phyloP scores from a whole-genome alignment of 1,284 basidiomycete species.

The Laetiporus sulphureus region DNA sequence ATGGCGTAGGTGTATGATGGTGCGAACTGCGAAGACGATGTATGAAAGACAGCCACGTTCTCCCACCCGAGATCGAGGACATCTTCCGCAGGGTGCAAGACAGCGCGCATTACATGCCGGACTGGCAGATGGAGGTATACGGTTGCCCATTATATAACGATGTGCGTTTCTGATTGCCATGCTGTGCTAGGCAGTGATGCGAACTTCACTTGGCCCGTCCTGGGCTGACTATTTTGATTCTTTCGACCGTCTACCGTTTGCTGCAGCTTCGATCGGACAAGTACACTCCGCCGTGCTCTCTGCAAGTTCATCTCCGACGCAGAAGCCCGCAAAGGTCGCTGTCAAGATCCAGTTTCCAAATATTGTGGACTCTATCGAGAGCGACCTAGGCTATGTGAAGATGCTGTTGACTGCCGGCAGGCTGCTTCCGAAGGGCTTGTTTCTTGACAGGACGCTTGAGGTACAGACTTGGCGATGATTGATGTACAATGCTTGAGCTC shows the following conservation, averaged over 20 bases:
- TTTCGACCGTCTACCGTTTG: conserved; percentile 88
- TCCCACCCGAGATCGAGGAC: conserved; percentile 86
- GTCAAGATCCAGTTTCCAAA: conserved; percentile 98
- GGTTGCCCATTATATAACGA: neutral
- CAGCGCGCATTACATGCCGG: conserved; percentile 97
- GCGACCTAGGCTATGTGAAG: conserved; percentile 85
- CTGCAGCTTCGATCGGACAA: conserved; percentile 96
- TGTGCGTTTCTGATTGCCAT: conserved; percentile 1
- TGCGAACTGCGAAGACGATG: neutral
- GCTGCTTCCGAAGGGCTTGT: conserved; percentile 84
- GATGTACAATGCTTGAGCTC: neutral
- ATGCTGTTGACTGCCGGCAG: conserved; percentile 75
- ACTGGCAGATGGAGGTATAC: conserved; percentile 92
- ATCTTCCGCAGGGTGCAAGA: conserved; percentile 92
- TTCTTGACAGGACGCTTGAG: conserved; percentile 82
- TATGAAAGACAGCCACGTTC: conserved; percentile 74
- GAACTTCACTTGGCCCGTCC: conserved; percentile 63
- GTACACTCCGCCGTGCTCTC: conserved; percentile 79
- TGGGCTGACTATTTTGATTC: conserved; percentile 72
- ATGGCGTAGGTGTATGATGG: neutral
- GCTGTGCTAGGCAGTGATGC: conserved; percentile 80
- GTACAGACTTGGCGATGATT: conserved; percentile 25
- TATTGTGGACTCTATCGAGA: conserved; percentile 80
- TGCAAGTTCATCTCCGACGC: conserved; percentile 41
- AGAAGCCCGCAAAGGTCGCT: conserved; percentile 60